Conservation (phyloP, 306 rosid genomes). For the Geum urbanum region DNA sequence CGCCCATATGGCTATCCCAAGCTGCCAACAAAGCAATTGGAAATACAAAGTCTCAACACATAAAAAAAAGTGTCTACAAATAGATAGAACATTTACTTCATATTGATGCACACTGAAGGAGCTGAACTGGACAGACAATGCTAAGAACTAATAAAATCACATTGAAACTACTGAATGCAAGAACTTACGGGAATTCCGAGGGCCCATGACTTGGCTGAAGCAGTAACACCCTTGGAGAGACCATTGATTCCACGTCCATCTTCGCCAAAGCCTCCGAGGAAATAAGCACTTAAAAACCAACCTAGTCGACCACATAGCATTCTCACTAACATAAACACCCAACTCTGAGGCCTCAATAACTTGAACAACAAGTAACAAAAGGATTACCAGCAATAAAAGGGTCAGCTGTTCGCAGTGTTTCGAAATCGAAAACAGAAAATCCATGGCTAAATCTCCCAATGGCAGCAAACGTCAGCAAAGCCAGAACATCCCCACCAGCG, state of each 20-base stretch:
- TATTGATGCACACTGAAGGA: neutral
- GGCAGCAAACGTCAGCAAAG: constrained; percentile 73
- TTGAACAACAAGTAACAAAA: neutral
- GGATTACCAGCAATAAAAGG: constrained; percentile 85
- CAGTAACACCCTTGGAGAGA: constrained; percentile 58
- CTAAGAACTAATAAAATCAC: neutral
- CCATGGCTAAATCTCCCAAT: constrained; percentile 92
- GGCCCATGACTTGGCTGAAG: constrained; percentile 85
- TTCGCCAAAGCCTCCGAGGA: constrained; percentile 84
- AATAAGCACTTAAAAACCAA: constrained; percentile 92
- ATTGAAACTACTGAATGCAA: neutral
- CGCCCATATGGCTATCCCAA: constrained; percentile 69
- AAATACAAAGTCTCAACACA: neutral
- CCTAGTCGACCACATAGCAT: constrained; percentile 42
- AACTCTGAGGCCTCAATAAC: neutral
- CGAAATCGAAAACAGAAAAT: constrained; percentile 60
- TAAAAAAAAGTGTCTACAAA: neutral
- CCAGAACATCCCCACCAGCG: constrained; percentile 87
- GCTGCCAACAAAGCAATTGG: constrained; percentile 38
- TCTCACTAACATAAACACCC: neutral
- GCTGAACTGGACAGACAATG: neutral
- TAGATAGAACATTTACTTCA: neutral
- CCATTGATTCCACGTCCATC: constrained; percentile 94
- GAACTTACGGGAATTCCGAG: constrained; percentile 82
- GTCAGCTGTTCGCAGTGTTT: constrained; percentile 79